Base-by-base conservation (phyloP, 768 basidiomycete genomes). In the Symmetrospora coprosmae region DNA sequence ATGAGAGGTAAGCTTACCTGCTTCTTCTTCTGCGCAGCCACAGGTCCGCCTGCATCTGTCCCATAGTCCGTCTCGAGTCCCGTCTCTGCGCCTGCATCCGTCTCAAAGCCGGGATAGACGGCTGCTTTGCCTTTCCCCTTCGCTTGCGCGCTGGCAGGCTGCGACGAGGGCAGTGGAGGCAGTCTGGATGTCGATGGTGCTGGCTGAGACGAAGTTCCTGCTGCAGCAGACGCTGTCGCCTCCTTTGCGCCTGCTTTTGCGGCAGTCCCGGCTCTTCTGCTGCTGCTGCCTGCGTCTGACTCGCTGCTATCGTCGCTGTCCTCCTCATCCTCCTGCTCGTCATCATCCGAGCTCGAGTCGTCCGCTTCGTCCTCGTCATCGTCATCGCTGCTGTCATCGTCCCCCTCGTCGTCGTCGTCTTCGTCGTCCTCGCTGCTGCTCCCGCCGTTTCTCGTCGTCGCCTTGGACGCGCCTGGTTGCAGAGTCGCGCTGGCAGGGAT, bases 251-350 rank as follows among this genome's bases (percentile, higher is more conserved):
- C n/a, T n/a, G n/a, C n/a, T n/a, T n/a, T n/a, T n/a, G n/a, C n/a
- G n/a, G n/a, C n/a, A 34, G 17, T 62, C 66, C 4, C 68, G 68
- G 25, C 73, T 76, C 67, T 78, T 81, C 71, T 80, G 84, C 71
- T 77, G 82, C 73, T 78, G 84, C 73, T 79, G 82, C 30, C 74
- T 9, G 19, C 52, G 25, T 6, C 25, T 19, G 33, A 38, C 39
- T 28, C 33, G 30, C 71, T 51, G 73, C 38, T 67, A 13, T 56
- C 56, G 21, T 55, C 58, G 3, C n/a, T 48, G 7, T 34, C 61
- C 0, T 59, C 55, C 0, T 21, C 50, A 17, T 49, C 47, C 9
- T 45, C 51, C n/a, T 34, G 50, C 17, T 38, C 58, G 17, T 52
- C 14, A 25, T 62, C 62, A 40, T 58, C 61, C 25, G 60, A 63